Conservation (phyloP, 495 filamentous ascomycete genomes). For the Chaetomium fimeti region DNA sequence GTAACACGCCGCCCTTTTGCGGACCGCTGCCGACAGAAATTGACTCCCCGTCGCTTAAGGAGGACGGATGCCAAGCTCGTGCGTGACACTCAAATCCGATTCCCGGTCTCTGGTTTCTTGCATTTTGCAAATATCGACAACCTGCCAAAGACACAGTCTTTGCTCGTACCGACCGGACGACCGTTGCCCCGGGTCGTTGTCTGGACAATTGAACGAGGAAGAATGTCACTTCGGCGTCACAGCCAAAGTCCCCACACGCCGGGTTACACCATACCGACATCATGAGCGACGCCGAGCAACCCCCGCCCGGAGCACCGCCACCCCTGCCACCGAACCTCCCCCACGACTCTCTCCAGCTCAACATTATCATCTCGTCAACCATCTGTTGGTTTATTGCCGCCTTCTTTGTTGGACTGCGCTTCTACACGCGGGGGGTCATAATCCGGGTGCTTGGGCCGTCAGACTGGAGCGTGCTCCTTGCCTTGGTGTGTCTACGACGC, state of each 20-base stretch:
- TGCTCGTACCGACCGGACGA: neutral
- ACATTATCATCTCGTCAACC: constrained; percentile 27
- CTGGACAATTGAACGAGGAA: neutral
- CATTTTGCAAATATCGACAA: neutral
- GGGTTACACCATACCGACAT: neutral
- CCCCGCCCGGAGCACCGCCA: constrained; percentile 10
- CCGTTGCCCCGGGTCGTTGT: neutral
- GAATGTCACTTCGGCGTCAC: constrained; percentile 1
- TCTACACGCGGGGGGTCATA: constrained; percentile 34
- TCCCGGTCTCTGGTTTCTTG: neutral
- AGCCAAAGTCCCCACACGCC: neutral
- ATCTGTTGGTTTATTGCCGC: constrained; percentile 33
- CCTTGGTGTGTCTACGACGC: constrained; percentile 23
- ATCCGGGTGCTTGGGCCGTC: constrained; percentile 31
- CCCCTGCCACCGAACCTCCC: constrained; percentile 20
- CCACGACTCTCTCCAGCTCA: constrained; percentile 29
- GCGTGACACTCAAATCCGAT: neutral
- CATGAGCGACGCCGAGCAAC: constrained; percentile 12
- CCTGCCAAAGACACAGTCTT: neutral
- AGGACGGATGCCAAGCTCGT: neutral
- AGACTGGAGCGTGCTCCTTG: constrained; percentile 35
- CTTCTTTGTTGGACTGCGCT: constrained; percentile 33
- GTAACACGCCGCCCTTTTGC: neutral
- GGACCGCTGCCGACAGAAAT: neutral
- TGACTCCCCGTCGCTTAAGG: neutral